Conservation (phyloP, 331 rosid species). For the Saraca asoca region DNA sequence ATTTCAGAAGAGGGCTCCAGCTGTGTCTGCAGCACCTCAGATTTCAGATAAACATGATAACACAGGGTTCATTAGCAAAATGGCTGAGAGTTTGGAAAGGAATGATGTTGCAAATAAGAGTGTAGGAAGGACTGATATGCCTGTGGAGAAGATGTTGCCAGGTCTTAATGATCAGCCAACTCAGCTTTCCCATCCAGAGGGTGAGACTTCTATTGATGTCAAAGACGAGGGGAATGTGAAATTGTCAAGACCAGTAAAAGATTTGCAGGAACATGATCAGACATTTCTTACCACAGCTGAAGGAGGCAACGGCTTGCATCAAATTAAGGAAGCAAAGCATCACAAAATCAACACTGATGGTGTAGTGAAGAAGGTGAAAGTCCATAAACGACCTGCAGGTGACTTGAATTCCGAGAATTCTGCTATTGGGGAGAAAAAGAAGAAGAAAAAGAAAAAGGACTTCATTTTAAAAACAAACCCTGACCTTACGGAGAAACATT, state of each 20-base stretch:
- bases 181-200: conserved; percentile 47
- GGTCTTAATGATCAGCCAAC: conserved; percentile 35
- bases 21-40: conserved; percentile 38
- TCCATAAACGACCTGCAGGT: conserved; percentile 52
- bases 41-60: conserved; percentile 42
- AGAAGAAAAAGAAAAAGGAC: conserved; percentile 64
- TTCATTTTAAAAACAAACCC: conserved; percentile 42
- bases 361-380: conserved; percentile 58
- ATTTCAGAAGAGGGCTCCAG: conserved; percentile 61
- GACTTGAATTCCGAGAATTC: conserved; percentile 47
- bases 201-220: conserved; percentile 31
- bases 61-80: conserved; percentile 37
- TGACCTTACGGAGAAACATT: conserved; percentile 45
- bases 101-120: conserved; percentile 33
- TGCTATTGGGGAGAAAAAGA: conserved; percentile 55
- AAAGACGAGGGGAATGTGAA: conserved; percentile 40
- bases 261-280: conserved; percentile 37
- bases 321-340: conserved; percentile 49
- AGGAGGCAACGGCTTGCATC: conserved; percentile 39
- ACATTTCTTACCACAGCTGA: conserved; percentile 34
- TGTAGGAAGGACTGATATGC: conserved; percentile 39
- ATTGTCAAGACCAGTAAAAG: conserved; percentile 32
- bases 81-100: conserved; percentile 32
- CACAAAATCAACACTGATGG: conserved; percentile 39
- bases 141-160: conserved; percentile 41